phyloP scores from a whole-genome alignment of 257 asterid genomes.

The Oldenlandia corymbosa region DNA sequence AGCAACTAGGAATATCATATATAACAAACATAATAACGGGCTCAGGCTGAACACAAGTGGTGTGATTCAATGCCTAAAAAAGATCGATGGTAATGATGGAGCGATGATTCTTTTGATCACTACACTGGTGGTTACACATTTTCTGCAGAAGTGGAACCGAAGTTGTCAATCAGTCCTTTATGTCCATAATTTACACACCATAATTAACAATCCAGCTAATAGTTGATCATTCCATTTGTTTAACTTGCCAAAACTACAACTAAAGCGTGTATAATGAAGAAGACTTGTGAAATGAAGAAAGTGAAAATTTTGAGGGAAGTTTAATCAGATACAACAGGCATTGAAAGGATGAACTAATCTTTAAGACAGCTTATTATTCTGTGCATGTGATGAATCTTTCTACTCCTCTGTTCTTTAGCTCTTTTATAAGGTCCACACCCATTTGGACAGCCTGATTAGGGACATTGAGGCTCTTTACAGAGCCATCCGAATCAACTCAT shows the following conservation, averaged over 20 bases:
- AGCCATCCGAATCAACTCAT: too few relatives aligned
- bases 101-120: slow-evolving; percentile 41
- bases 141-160: slow-evolving; percentile 49
- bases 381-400: too few relatives aligned
- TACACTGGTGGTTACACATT: slow-evolving; percentile 48
- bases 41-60: slow-evolving; percentile 59
- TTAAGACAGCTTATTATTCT: too few relatives aligned
- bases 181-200: background rate
- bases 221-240: slow-evolving; percentile 13
- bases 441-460: too few relatives aligned
- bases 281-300: too few relatives aligned
- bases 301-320: too few relatives aligned
- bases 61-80: slow-evolving; percentile 35
- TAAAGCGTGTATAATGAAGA: too few relatives aligned
- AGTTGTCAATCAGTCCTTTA: slow-evolving; percentile 18
- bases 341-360: too few relatives aligned
- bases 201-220: background rate
- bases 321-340: too few relatives aligned
- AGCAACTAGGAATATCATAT: slow-evolving; percentile 30
- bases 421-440: too few relatives aligned
- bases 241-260: background rate
- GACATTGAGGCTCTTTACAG: too few relatives aligned
- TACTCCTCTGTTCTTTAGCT: too few relatives aligned
- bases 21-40: slow-evolving; percentile 45
- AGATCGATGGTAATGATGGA: slow-evolving; percentile 23